Percentiles rank a stretch among this genome's conserved stretches.
Evolutionary conservation across 805 yeast species (phyloP).

Genomic region (Saturnispora dispora): DNA sequence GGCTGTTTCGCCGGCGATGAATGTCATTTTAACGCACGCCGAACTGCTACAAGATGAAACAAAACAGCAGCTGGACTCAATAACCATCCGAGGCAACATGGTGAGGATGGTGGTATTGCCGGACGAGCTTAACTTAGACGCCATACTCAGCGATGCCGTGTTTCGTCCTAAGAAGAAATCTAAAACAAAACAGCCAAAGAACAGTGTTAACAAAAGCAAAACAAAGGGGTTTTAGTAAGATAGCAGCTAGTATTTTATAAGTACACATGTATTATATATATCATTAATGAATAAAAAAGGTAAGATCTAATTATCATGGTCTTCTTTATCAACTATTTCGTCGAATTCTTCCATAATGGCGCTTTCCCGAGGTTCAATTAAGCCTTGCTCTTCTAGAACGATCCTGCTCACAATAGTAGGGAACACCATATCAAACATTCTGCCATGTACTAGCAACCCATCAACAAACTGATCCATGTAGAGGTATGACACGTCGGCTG

Average conservation of each 20-base stretch:
- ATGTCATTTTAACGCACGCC: constrained; percentile 70
- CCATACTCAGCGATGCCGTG: constrained; percentile 43
- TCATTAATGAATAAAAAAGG: background rate
- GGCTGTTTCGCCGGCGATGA: constrained; percentile 87
- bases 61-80: constrained; percentile 45
- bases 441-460: constrained; percentile 40
- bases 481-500: constrained; percentile 31
- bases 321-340: constrained; percentile 18
- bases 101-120: constrained; percentile 78
- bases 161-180: constrained; percentile 32
- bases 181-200: constrained; percentile 13
- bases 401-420: constrained; percentile 47
- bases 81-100: constrained; percentile 83
- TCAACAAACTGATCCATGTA: constrained; percentile 75
- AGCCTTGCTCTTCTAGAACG: constrained; percentile 34
- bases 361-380: constrained; percentile 33
- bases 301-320: constrained; percentile 3
- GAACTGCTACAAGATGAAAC: constrained; percentile 54
- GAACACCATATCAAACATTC: constrained; percentile 65
- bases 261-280: background rate
- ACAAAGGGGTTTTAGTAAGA: constrained; percentile 8
- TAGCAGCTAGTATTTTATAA: background rate
- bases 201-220: constrained; percentile 15
- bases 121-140: constrained; percentile 71
- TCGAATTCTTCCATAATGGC: constrained; percentile 28